phyloP scores from a whole-genome alignment of 768 basidiomycete genomes.

The Lactarius hengduanensis region DNA sequence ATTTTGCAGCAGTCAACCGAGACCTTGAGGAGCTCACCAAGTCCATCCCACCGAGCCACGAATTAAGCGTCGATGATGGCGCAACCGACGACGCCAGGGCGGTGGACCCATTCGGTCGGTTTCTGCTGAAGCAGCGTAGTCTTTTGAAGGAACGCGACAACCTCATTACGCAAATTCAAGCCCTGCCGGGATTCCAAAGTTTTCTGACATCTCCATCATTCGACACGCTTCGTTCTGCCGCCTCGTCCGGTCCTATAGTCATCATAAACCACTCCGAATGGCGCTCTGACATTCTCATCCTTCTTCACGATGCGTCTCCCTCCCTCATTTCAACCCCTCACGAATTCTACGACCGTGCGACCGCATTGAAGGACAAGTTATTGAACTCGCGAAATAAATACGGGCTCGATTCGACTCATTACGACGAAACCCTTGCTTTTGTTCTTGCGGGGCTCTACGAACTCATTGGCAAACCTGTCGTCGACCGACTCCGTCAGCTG shows the following conservation, averaged over 20 bases:
- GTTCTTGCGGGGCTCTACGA: background rate
- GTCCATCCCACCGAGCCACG: background rate
- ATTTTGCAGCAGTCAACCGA: background rate
- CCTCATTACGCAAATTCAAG: background rate
- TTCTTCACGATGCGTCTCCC: background rate
- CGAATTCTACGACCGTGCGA: background rate
- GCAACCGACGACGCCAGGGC: background rate
- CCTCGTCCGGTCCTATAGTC: background rate
- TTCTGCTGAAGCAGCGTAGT: background rate
- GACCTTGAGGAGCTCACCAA: background rate
- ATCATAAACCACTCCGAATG: no score
- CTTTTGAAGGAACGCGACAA: background rate
- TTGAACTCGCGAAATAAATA: background rate
- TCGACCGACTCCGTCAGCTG: background rate
- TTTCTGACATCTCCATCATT: background rate
- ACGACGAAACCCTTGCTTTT: background rate
- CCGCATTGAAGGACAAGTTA: background rate
- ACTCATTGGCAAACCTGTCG: background rate
- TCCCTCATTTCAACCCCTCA: background rate
- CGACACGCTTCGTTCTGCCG: background rate
- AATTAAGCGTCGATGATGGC: background rate
- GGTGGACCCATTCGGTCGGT: background rate
- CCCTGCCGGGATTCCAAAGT: background rate
- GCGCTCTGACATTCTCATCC: background rate
- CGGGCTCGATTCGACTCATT: background rate